Evolutionary conservation across 2,329 filamentous ascomycete species (phyloP).

Genomic region (Lachnum nothofagi): DNA sequence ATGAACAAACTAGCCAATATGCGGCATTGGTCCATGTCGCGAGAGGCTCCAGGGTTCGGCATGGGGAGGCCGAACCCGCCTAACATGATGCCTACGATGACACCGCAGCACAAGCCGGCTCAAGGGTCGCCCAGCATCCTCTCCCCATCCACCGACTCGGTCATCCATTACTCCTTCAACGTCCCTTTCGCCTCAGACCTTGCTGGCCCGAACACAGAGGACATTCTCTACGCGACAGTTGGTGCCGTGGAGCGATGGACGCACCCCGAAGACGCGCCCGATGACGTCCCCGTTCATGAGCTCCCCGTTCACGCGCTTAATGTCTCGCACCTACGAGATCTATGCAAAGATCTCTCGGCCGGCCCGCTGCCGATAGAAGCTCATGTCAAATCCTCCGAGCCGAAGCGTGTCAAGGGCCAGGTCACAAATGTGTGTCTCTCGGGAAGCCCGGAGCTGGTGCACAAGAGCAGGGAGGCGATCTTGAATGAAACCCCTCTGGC

Average conservation of each 20-base stretch:
- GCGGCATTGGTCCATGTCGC: slow-evolving; percentile 67
- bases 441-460: slow-evolving; percentile 79
- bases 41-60: slow-evolving; percentile 64
- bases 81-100: slow-evolving; percentile 40
- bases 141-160: slow-evolving; percentile 66
- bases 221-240: slow-evolving; percentile 86
- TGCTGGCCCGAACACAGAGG: slow-evolving; percentile 84
- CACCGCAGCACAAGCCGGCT: slow-evolving; percentile 52
- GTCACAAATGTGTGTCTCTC: slow-evolving; percentile 88
- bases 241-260: slow-evolving; percentile 90
- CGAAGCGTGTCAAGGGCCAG: slow-evolving; percentile 62
- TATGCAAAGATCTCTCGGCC: slow-evolving; percentile 78
- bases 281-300: slow-evolving; percentile 79
- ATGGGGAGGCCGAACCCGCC: slow-evolving; percentile 47
- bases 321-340: slow-evolving; percentile 68
- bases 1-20: slow-evolving; percentile 70
- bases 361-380: slow-evolving; percentile 70
- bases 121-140: slow-evolving; percentile 53
- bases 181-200: slow-evolving; percentile 92
- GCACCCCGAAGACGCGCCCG: slow-evolving; percentile 79
- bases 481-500: slow-evolving; percentile 88
- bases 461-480: slow-evolving; percentile 83
- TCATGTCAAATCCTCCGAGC: slow-evolving; percentile 74
- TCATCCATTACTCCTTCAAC: slow-evolving; percentile 93
- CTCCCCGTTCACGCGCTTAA: slow-evolving; percentile 89